These are phyloP conservation scores for Populus pruinosa DNA, from an alignment of 345 rosid species.

Conservation along the genomic window DNA sequence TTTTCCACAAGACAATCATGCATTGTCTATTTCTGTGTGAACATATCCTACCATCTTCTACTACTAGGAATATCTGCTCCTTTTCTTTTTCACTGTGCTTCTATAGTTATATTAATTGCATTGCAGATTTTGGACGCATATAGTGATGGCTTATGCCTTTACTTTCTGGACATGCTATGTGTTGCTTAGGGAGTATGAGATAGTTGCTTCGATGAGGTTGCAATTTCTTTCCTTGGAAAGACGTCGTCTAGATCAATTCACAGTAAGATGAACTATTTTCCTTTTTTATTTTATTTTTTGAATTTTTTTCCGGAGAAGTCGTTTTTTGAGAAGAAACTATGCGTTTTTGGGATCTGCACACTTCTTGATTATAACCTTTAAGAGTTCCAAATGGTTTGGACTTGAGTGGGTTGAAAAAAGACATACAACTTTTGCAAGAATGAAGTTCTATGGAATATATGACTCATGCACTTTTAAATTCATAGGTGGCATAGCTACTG, in stretches of 20 bases:
- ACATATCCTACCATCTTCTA: neutral
- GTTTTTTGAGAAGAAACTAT: too few relatives aligned
- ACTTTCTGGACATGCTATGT: slow-evolving; percentile 89
- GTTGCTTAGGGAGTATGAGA: slow-evolving; percentile 73
- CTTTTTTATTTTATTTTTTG: neutral
- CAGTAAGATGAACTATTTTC: slow-evolving; percentile 45
- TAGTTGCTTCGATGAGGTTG: slow-evolving; percentile 75
- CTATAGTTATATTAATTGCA: neutral
- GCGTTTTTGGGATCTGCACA: too few relatives aligned
- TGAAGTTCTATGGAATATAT: too few relatives aligned
- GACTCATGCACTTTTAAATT: too few relatives aligned
- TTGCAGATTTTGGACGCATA: slow-evolving; percentile 79
- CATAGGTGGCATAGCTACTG: too few relatives aligned
- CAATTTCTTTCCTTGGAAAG: slow-evolving; percentile 75
- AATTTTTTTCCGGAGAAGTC: neutral
- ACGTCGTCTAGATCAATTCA: slow-evolving; percentile 88
- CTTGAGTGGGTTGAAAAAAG: too few relatives aligned
- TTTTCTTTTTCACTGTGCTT: neutral
- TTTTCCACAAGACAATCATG: neutral
- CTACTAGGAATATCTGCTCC: neutral
- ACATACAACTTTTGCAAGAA: too few relatives aligned
- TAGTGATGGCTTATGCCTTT: slow-evolving; percentile 75
- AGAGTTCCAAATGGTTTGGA: too few relatives aligned
- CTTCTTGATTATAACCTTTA: too few relatives aligned
- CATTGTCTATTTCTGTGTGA: neutral